Conservation (phyloP, 441 rosid species). For the Sinapis alba region DNA sequence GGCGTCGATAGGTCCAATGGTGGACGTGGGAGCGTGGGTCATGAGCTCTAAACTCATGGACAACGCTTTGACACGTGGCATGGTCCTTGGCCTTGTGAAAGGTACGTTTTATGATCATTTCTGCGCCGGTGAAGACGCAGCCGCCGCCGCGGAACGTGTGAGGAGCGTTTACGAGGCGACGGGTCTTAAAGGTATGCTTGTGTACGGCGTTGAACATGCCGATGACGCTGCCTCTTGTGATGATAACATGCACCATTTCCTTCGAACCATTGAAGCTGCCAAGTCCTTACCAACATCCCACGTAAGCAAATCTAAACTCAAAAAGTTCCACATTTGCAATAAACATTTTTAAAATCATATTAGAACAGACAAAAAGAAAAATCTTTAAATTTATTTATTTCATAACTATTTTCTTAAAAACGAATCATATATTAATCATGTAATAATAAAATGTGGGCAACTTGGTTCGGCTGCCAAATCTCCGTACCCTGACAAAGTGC, state of each 20-base stretch:
- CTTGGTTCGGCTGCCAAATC: constrained; percentile 23
- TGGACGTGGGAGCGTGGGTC: constrained; percentile 73
- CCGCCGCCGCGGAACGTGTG: constrained; percentile 50
- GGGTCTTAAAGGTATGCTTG: constrained; percentile 77
- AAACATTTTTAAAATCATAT: not conserved
- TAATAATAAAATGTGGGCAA: constrained; percentile 13
- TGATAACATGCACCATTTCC: constrained; percentile 57
- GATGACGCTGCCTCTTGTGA: constrained; percentile 62
- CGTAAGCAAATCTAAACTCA: constrained; percentile 49
- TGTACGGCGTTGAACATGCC: constrained; percentile 72
- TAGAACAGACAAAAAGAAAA: constrained; percentile 1
- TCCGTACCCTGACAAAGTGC: constrained; percentile 37
- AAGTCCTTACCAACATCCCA: constrained; percentile 62
- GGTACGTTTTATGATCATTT: constrained; percentile 75
- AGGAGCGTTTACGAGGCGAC: constrained; percentile 46
- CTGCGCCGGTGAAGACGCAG: constrained; percentile 69
- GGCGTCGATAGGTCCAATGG: constrained; percentile 60
- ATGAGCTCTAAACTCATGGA: constrained; percentile 76
- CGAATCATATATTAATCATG: not conserved
- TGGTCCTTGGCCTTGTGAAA: constrained; percentile 44
- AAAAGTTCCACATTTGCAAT: not conserved
- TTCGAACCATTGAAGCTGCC: constrained; percentile 55
- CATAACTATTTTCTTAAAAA: not conserved
- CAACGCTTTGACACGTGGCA: constrained; percentile 42
- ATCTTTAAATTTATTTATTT: not conserved